Percentiles rank a stretch among this genome's conserved stretches.
Conservation (phyloP, 345 rosid genomes). For the Lagerstroemia speciosa region DNA sequence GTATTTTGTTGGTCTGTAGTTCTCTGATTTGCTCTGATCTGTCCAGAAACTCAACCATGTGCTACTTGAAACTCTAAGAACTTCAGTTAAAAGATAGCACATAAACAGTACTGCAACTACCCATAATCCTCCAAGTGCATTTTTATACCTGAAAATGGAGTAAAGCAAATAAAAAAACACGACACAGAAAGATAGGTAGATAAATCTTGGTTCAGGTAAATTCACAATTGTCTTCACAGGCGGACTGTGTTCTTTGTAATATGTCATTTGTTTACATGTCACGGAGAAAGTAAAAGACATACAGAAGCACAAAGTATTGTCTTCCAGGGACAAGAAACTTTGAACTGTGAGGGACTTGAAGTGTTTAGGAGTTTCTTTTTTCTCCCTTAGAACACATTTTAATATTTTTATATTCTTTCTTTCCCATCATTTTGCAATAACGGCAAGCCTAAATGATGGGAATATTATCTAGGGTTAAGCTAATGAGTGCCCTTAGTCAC, state of each 20-base stretch:
- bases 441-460: background rate
- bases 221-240: background rate
- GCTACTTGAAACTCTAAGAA: conserved; percentile 77
- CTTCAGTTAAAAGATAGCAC: conserved; percentile 71
- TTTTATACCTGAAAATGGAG: conserved; percentile 53
- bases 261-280: background rate
- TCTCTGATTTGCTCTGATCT: conserved; percentile 49
- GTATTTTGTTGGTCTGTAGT: conserved; percentile 50
- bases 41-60: conserved; percentile 95
- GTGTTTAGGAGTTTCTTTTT: background rate
- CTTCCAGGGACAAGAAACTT: background rate
- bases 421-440: background rate
- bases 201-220: background rate
- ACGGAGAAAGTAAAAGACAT: background rate
- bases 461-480: background rate
- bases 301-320: background rate
- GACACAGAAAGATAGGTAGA: background rate
- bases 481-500: background rate
- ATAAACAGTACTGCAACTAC: conserved; percentile 61
- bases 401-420: background rate
- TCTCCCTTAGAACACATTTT: background rate
- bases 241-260: background rate
- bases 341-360: background rate
- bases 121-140: conserved; percentile 88
- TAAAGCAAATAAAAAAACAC: background rate